Base-by-base conservation (phyloP, 352 stramenopile genomes). In the Phytopythium aichiense region DNA sequence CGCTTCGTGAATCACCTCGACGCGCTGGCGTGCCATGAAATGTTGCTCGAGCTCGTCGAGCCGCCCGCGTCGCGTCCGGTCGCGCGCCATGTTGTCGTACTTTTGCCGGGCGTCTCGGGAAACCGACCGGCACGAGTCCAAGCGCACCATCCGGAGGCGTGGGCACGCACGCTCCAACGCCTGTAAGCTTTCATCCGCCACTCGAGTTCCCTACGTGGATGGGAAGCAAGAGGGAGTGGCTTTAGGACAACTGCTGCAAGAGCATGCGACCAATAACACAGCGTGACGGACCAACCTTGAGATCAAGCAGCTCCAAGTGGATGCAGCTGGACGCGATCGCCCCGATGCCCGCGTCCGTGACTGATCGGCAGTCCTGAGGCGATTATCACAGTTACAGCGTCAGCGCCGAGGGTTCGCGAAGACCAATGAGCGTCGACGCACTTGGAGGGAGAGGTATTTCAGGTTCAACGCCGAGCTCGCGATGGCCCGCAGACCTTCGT, bases 91-190 rank as follows among this genome's bases (percentile, higher is more conserved):
- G 31, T 70, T 64, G 23, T 72, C 73, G 64, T 87, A 73, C 42
- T 75, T 76, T 0, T 59, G 58, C 9, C 80, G 81, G 56, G 82
- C 62, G 15, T 73, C 71, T 33, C 80, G 74, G 1, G 82, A 88
- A 20, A 91, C 68, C 37, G 77, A 82, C 6, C 83, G 78, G 58
- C 82, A 91, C 50, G 79, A 91, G 61, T 91, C 82, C 25, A 91
- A 54, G 4, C 79, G 77, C n/a, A 91, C 64, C 64, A 89, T 74
- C 4, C 69, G 70, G 56, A 91, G 66, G 5, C 56, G 58, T 37
- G 64, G 42, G 38, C 77, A 87, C 22, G 61, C 61, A 6, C 63
- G 43, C 58, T 89, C 69, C 37, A 92, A 55, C 20, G 62, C 68
- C 13, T 68, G 18, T 0, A 92, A 56, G 28, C 74, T 76, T 22